Base-by-base conservation (phyloP, 2,329 filamentous ascomycete species). In the Cadophora sp. region DNA sequence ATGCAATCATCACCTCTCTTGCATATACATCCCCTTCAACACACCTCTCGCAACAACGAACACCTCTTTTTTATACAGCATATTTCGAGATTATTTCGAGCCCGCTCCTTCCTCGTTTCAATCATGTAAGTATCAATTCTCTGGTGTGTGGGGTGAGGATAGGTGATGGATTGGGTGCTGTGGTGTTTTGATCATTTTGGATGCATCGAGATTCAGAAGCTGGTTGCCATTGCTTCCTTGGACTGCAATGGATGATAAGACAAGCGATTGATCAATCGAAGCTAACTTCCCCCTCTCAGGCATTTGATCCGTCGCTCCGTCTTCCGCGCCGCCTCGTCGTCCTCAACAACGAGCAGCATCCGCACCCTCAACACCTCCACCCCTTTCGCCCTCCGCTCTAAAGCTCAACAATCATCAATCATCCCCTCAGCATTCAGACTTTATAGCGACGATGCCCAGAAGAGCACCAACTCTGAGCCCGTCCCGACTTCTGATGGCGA, bases 271-370 rank as follows among this genome's bases (percentile, higher is more conserved):
- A 22, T 29, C 46, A 51, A 22, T 29, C 46, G 34, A 26, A 46
- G 64, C 68, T 73, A 67, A 71, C 64, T 27, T 3, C 58, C 31
- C 37, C 4, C 26, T 46, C 14, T 9, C 40, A 78, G 77, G 77
- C 75, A 77, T 74, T 69, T 76, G 70, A 72, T 91, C 73, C 86
- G 87, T 69, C 86, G 85, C 75, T 81, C 84, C 72, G 86, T 87
- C 73, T 80, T 83, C 75, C 85, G 86, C 75, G 83, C 86, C 60
- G 83, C 86, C 67, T 80, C 83, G 40, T 80, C 82, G 62, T 81
- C 31, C 31, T 34, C 37, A 40, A 40, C 83, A 56, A 76, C 81
- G 72, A 73, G 82, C 69, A 79, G 79, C 48, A 79, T 79, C 67
- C 79, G 80, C 62, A 78, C 79, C 63, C 78, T 83, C 68, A 77